Conservation (phyloP, 75 land plant genomes). For the Larix kaempferi region DNA sequence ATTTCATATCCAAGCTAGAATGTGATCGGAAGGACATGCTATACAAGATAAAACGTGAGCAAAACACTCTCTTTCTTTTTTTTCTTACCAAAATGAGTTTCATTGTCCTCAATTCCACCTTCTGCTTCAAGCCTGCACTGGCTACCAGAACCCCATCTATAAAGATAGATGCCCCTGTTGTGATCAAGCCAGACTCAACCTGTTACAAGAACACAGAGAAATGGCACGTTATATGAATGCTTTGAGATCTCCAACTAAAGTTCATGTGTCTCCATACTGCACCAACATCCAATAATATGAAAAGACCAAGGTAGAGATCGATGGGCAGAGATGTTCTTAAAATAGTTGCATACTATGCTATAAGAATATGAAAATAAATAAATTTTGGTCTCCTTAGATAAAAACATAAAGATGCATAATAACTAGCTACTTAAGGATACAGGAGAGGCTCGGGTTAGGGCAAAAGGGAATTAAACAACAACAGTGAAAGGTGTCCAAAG, state of each 20-base stretch:
- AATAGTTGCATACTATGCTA: too few relatives aligned
- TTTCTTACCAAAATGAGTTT: conserved; percentile 64
- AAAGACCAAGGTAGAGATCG: background rate
- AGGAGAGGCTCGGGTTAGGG: background rate
- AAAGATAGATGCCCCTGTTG: conserved; percentile 85
- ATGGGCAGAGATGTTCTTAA: background rate
- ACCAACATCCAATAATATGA: background rate
- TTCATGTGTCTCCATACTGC: background rate
- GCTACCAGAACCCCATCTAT: conserved; percentile 66
- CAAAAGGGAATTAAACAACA: background rate
- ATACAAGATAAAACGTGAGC: background rate
- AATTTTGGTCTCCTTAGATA: background rate
- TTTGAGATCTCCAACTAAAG: background rate
- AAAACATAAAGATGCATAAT: background rate
- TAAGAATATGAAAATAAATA: background rate
- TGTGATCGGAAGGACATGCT: too few relatives aligned
- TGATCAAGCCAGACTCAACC: conserved; percentile 72
- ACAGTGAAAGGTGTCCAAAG: background rate
- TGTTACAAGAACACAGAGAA: conserved; percentile 11
- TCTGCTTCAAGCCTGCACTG: conserved; percentile 95
- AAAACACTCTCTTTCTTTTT: background rate
- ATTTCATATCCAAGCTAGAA: background rate
- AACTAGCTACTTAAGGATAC: background rate
- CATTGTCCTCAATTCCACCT: conserved; percentile 76
- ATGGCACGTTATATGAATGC: background rate